A percentile compares a stretch with the other conserved stretches of the same genome.
These are phyloP conservation scores for Durusdinium trenchii DNA, from an alignment of 73 alveolate genomes.

Conservation along the genomic window DNA sequence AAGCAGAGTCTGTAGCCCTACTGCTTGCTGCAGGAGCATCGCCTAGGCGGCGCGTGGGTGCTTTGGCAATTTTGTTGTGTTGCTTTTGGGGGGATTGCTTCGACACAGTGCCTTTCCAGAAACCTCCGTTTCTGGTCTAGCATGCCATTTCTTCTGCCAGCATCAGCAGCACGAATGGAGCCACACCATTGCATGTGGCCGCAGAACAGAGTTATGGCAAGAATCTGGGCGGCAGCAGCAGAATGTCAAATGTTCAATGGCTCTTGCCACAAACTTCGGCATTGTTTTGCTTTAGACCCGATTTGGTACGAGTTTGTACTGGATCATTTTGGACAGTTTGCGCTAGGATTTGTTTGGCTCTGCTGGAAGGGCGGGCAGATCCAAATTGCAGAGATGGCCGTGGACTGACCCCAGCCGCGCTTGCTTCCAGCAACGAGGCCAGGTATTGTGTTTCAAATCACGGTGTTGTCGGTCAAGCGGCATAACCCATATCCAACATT, in stretches of 20 bases:
- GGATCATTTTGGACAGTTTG: not conserved
- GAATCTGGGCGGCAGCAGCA: not conserved
- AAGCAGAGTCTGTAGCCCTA: not conserved
- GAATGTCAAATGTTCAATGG: not conserved
- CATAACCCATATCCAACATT: not conserved
- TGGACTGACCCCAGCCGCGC: slow-evolving; percentile 57
- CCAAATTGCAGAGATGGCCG: not conserved
- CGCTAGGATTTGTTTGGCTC: slow-evolving; percentile 73
- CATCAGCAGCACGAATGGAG: slow-evolving; percentile 1
- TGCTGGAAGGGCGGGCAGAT: slow-evolving; percentile 41
- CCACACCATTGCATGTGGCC: slow-evolving; percentile 57
- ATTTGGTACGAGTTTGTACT: not conserved
- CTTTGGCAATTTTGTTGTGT: not conserved
- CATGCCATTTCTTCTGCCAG: not conserved
- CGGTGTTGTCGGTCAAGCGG: not conserved
- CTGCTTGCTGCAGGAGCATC: slow-evolving; percentile 31
- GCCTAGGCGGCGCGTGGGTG: not conserved
- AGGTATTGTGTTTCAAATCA: not conserved
- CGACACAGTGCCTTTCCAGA: not conserved
- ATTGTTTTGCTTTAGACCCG: no score
- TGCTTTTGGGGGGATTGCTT: not conserved
- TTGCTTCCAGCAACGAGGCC: slow-evolving; percentile 60
- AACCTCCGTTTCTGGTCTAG: not conserved
- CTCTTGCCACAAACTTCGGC: no score
- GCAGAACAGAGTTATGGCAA: slow-evolving; percentile 58